These are phyloP conservation scores for Cudoniella acicularis DNA, from an alignment of 495 filamentous ascomycete species.

Conservation along the genomic window DNA sequence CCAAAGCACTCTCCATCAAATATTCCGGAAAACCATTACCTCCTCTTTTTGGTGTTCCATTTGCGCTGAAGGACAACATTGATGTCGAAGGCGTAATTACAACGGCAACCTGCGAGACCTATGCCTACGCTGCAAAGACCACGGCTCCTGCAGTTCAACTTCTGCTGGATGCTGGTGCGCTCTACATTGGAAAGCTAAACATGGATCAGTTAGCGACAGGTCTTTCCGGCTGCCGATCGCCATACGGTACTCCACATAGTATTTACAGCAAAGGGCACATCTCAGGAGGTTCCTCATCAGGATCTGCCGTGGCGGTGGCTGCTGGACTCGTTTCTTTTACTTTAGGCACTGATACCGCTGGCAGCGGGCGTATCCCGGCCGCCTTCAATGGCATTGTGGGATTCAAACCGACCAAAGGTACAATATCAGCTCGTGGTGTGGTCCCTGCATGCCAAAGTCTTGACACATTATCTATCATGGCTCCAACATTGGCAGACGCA, in stretches of 20 bases:
- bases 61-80: constrained; percentile 62
- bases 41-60: constrained; percentile 60
- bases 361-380: constrained; percentile 58
- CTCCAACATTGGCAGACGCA: constrained; percentile 51
- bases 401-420: constrained; percentile 65
- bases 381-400: constrained; percentile 63
- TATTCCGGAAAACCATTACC: constrained; percentile 47
- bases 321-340: constrained; percentile 57
- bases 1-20: constrained; percentile 37
- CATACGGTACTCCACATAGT: constrained; percentile 52
- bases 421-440: constrained; percentile 55
- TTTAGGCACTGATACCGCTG: constrained; percentile 65
- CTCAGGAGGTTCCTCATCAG: constrained; percentile 61
- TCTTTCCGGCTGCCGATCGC: constrained; percentile 55
- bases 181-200: constrained; percentile 65
- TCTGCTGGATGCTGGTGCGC: constrained; percentile 46
- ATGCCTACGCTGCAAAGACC: constrained; percentile 44
- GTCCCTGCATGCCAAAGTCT: constrained; percentile 59
- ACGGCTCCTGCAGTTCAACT: constrained; percentile 34
- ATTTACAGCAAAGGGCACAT: constrained; percentile 53
- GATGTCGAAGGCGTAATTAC: constrained; percentile 54
- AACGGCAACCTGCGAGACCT: constrained; percentile 55
- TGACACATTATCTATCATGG: constrained; percentile 59
- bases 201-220: constrained; percentile 68
- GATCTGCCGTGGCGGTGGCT: constrained; percentile 54